Conservation (phyloP, 441 rosid species). For the Croton setiger region DNA sequence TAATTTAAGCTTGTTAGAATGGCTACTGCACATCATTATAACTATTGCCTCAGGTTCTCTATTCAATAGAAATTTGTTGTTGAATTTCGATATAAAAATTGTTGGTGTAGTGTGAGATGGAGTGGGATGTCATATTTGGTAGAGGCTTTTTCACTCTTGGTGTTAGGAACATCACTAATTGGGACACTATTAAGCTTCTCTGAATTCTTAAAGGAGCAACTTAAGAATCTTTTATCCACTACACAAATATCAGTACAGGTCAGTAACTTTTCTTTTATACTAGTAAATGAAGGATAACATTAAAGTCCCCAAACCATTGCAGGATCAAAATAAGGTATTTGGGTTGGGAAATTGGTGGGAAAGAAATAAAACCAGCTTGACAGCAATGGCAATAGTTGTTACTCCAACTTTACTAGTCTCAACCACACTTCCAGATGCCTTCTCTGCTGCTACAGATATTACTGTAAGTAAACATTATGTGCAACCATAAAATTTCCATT, state of each 20-base stretch:
- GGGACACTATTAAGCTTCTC: constrained; percentile 58
- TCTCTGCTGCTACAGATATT: constrained; percentile 58
- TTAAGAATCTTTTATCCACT: constrained; percentile 26
- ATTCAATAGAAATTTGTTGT: too few species aligned
- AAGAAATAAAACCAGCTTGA: constrained; percentile 36
- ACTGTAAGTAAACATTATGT: constrained; percentile 35
- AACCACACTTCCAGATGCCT: constrained; percentile 53
- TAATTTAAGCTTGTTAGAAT: constrained; percentile 1
- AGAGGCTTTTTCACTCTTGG: constrained; percentile 60
- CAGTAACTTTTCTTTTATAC: not conserved
- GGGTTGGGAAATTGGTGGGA: constrained; percentile 34
- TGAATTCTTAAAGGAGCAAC: constrained; percentile 66
- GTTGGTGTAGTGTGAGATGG: constrained; percentile 40
- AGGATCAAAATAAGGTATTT: constrained; percentile 21
- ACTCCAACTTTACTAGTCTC: constrained; percentile 47
- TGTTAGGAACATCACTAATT: constrained; percentile 52
- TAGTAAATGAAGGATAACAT: not conserved
- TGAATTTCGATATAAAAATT: too few species aligned
- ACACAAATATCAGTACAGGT: constrained; percentile 21
- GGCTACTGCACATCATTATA: too few species aligned
- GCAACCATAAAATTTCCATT: not conserved
- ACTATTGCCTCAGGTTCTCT: too few species aligned
- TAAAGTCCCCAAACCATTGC: not conserved
- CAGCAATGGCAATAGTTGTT: constrained; percentile 45
- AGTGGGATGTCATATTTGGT: constrained; percentile 47